These are phyloP conservation scores for Laburnicola sp. DNA, from an alignment of 2,329 filamentous ascomycete species.

Conservation along the genomic window DNA sequence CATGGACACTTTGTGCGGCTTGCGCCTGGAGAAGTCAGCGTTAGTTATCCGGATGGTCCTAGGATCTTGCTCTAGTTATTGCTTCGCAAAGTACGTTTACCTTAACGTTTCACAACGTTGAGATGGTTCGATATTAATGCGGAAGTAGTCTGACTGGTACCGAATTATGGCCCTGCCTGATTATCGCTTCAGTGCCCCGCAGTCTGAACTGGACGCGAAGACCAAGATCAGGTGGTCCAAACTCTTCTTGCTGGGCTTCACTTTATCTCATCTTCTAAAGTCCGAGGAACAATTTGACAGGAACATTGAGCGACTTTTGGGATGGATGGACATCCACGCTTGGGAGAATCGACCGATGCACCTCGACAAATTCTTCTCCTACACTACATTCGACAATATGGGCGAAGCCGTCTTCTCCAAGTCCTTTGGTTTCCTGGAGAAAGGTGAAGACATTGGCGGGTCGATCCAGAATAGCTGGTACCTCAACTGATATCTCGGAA, in stretches of 20 bases:
- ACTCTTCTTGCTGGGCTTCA: conserved; percentile 22
- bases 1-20: conserved; percentile 52
- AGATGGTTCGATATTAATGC: too few relatives aligned
- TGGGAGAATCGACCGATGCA: conserved; percentile 17
- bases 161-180: conserved; percentile 46
- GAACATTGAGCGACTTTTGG: conserved; percentile 29
- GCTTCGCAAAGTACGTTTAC: conserved; percentile 35
- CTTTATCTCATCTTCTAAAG: conserved; percentile 34
- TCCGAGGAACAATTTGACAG: conserved; percentile 32
- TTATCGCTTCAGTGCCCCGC: conserved; percentile 46
- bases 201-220: conserved; percentile 46
- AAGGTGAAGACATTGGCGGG: conserved; percentile 43
- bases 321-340: conserved; percentile 21
- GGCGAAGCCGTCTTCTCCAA: conserved; percentile 43
- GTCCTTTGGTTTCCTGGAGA: conserved; percentile 44
- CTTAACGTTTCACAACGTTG: background rate
- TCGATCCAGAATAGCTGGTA: conserved; percentile 27
- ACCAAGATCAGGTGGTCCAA: conserved; percentile 32
- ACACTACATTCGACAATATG: conserved; percentile 46
- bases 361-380: conserved; percentile 49
- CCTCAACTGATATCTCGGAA: too few relatives aligned
- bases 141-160: conserved; percentile 41
- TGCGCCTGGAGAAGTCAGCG: conserved; percentile 49
- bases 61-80: conserved; percentile 42
- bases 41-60: conserved; percentile 49